Percentiles rank a stretch among this genome's conserved stretches.
phyloP scores from a whole-genome alignment of 2,329 filamentous ascomycete genomes.

The Tolypocladium tropicale region DNA sequence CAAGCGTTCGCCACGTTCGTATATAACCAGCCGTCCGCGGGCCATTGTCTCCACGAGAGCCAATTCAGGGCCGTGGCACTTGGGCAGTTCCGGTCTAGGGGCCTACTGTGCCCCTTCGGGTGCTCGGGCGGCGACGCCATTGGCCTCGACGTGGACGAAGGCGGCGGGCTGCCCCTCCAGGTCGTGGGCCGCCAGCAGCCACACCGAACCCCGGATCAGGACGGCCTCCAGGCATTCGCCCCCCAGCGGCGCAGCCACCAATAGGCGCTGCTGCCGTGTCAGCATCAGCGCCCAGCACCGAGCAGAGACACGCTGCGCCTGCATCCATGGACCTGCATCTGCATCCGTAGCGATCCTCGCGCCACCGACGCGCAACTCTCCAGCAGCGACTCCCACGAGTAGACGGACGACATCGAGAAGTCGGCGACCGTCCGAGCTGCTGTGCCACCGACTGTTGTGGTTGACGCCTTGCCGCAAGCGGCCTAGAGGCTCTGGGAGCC shows the following conservation, averaged over 20 bases:
- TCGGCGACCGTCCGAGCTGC: not conserved
- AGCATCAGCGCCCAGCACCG: too few species aligned
- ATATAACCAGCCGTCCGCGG: not conserved
- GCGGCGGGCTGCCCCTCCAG: not conserved
- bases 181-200: not conserved
- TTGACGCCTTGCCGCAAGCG: not conserved
- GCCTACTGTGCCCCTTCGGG: not conserved
- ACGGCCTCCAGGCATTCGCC: not conserved
- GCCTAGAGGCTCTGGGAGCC: not conserved
- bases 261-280: not conserved
- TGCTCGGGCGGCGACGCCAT: not conserved
- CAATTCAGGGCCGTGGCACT: not conserved
- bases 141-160: not conserved
- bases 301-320: too few species aligned
- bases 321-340: too few species aligned
- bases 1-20: not conserved
- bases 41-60: not conserved
- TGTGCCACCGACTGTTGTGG: not conserved
- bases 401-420: not conserved
- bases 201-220: not conserved
- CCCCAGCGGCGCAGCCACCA: not conserved
- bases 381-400: not conserved
- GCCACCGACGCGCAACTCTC: not conserved
- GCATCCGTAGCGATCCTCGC: not conserved
- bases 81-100: not conserved